These are phyloP conservation scores for Epichloe brachyelytri DNA, from an alignment of 2,329 filamentous ascomycete genomes.

Conservation along the genomic window DNA sequence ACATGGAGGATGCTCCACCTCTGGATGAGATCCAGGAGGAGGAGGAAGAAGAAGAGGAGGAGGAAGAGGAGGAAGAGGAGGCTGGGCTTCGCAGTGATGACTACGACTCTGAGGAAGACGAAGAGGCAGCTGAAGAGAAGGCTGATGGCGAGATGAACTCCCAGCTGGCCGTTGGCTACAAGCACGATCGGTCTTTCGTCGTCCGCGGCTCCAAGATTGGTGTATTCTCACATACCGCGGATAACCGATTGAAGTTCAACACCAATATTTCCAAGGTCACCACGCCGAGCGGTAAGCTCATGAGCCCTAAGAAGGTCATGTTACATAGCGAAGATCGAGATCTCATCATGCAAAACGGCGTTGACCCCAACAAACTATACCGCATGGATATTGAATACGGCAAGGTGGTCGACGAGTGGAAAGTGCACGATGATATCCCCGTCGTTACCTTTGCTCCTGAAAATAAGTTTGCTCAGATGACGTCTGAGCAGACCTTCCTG, in stretches of 20 bases:
- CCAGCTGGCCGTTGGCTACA: slow-evolving; percentile 89
- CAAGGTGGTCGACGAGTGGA: slow-evolving; percentile 98
- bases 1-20: slow-evolving; percentile 63
- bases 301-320: slow-evolving; percentile 96
- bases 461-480: slow-evolving; percentile 98
- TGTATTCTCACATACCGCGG: slow-evolving; percentile 90
- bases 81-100: slow-evolving; percentile 58
- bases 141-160: slow-evolving; percentile 78
- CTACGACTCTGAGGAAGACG: slow-evolving; percentile 57
- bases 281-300: slow-evolving; percentile 73
- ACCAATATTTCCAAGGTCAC: slow-evolving; percentile 95
- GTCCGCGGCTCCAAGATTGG: slow-evolving; percentile 96
- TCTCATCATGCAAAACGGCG: slow-evolving; percentile 72
- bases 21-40: slow-evolving; percentile 33
- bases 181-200: slow-evolving; percentile 92
- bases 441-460: slow-evolving; percentile 87
- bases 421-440: slow-evolving; percentile 89
- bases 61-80: slow-evolving; percentile 49
- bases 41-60: slow-evolving; percentile 44
- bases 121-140: slow-evolving; percentile 56
- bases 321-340: slow-evolving; percentile 81
- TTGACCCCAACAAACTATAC: slow-evolving; percentile 82
- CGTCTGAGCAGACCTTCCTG: slow-evolving; percentile 82
- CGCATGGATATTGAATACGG: slow-evolving; percentile 97
- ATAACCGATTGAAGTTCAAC: slow-evolving; percentile 88